Evolutionary conservation across 495 filamentous ascomycete genomes (phyloP), one percentile per base, ranked within the genome.

Genomic region (Aspergillus nanangensis): DNA sequence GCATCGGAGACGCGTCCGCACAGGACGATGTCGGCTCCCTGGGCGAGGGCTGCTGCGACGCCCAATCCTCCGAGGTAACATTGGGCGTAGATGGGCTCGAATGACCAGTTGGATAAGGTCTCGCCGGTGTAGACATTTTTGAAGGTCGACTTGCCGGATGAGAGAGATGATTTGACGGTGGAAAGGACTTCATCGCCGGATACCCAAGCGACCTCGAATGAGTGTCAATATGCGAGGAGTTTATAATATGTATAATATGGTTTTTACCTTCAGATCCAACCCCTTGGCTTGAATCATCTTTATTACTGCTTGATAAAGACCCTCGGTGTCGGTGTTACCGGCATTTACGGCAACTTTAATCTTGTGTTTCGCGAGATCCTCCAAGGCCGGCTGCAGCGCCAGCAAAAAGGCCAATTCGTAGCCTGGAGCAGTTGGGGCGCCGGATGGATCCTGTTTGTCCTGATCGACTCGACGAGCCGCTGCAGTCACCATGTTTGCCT

Each of bases 321-420:
- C 62, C 54, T 74, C 52, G 0, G 75, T 76, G 51, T 80, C 76
- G 1, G 64, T 57, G 5, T 73, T 76, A 0, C 79, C 79, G 22
- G 78, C 79, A 66, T 83, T 83, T 41, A 79, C 78, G 11, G 74
- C 78, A 7, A 83, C 38, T 47, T 76, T 79, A 53, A 82, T 81
- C 0, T 64, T 50, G 46, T 79, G 44, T 38, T 69, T 70, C 0
- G 77, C 71, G 35, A 83, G 52, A 52, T 79, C 52, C 3, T 58
- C 56, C 8, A 81, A 52, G 1, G 77, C 76, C 4, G 78, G 78
- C 41, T 75, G 65, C 15, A 81, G 51, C 5, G 71, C 65, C 45
- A 77, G 65, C 25, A 81, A 60, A 52, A 81, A 82, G 1, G 72
- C 74, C 1, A 64, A 51, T 41, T 80, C 78, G 48, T 74, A 81